Base-by-base conservation (phyloP, 805 yeast genomes). In the Saccharomycopsis javanensis region DNA sequence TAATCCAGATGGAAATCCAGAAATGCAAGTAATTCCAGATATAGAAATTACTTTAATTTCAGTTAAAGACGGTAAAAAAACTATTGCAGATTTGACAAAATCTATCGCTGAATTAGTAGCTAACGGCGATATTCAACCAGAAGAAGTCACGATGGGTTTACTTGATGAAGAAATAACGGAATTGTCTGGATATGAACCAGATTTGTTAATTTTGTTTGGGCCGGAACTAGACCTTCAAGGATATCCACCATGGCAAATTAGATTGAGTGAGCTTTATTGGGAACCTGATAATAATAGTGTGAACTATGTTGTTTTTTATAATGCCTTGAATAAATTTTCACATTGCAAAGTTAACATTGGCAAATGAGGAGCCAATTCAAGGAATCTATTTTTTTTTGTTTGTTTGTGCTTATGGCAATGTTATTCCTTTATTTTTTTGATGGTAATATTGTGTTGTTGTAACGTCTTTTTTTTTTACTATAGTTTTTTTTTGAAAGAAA, bases 241-340 rank as follows among this genome's bases (percentile, higher is more conserved):
- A 16, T 94, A 84, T 69, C 98, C 98, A 20, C 99, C 99, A 30
- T 94, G 99, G 99, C 98, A 92, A 67, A 81, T 89, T 35, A 79
- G 99, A 61, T 78, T 95, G 55, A 80, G 90, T 5, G 99, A 94
- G 67, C 81, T 94, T 66, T 91, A 84, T 71, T 87, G 95, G 88
- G 92, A 89, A 66, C 85, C 86, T 1, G 96, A 88, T 68, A 90
- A 90, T 69, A 82, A 78, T 59, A 82, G 79, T 56, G 96, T 89
- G 51, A 79, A 81, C 37, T 91, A 91, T 68, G 85, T 91, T 13
- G 94, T 89, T 18, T 91, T 88, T 68, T 76, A 86, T 55, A 77
- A 94, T 61, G 92, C 91, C 1, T 72, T 87, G 64, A 86, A 82
- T 64, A 81, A 79, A 63, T 92, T 79, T 68, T 78, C 97, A 2